These are phyloP conservation scores for Aureobasidium sp. DNA, from an alignment of 2,329 filamentous ascomycete species.

Conservation along the genomic window DNA sequence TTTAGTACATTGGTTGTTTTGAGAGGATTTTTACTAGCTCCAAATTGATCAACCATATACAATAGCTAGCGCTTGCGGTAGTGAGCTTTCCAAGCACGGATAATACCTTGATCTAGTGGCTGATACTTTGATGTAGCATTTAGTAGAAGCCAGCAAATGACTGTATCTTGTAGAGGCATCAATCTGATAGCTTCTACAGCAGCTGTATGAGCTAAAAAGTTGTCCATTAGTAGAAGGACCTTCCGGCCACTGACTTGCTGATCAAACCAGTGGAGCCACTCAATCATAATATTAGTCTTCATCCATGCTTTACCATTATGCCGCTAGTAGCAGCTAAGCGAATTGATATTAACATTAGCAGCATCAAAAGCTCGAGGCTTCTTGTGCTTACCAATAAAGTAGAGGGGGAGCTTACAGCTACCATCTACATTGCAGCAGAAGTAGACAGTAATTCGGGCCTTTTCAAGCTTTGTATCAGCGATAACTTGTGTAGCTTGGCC, in stretches of 20 bases:
- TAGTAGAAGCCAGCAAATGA: slow-evolving; percentile 7
- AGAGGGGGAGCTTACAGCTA: no score
- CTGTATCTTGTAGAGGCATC: slow-evolving; percentile 5
- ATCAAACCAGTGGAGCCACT: not conserved
- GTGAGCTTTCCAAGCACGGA: slow-evolving; percentile 10
- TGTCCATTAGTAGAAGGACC: slow-evolving; percentile 16
- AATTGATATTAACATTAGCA: no score
- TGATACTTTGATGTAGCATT: not conserved
- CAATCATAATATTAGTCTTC: slow-evolving; percentile 12
- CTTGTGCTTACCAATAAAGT: no score
- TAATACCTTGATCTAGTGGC: slow-evolving; percentile 14
- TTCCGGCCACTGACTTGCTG: not conserved
- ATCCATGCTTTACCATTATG: slow-evolving; percentile 14
- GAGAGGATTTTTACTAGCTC: not conserved
- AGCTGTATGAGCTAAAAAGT: slow-evolving; percentile 12
- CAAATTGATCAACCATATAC: not conserved
- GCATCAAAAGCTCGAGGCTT: no score
- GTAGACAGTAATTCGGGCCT: no score
- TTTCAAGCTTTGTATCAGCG: no score
- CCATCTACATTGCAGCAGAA: no score
- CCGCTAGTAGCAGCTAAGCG: not conserved
- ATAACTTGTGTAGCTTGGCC: no score
- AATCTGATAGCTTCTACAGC: not conserved
- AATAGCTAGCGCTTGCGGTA: slow-evolving; percentile 11
- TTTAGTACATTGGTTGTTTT: slow-evolving; percentile 8